Evolutionary conservation across 78 protist genomes (phyloP), one percentile per base, ranked within the genome.

Genomic region (Trichosphaerium sp.): DNA sequence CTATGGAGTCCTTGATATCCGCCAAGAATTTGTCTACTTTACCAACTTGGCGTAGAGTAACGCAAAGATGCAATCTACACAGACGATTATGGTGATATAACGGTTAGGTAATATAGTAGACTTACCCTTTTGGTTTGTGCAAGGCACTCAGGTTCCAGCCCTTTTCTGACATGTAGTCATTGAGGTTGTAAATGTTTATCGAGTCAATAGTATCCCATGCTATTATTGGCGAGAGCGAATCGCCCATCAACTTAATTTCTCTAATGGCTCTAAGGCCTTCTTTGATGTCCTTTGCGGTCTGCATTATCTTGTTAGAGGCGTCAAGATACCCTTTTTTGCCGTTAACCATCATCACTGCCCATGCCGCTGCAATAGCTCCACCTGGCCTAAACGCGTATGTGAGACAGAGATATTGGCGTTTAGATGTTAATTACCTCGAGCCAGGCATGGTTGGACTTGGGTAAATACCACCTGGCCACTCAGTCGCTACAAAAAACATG

Each of bases 381-480:
- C 88, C 88, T 0, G 84, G 75, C n/a, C n/a, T n/a, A n/a, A n/a
- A n/a, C n/a, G 11, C 88, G 80, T 6, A 52, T 28, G 73, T 74
- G 72, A 4, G 69, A 56, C 26, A 52, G 29, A 12, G 64, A 34
- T 18, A 21, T 18, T 21, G 18, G 49, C 49, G 49, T 15, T 44
- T 18, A 44, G 26, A 18, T 44, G 49, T 18, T 21, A 18, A 18
- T 15, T 18, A 18, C n/a, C n/a, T n/a, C n/a, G 18, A 18, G 15
- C 71, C 82, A 6, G 65, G 44, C 21, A 78, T n/a, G 44, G 74
- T 8, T 0, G 85, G 83, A 15, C 80, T 40, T 29, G 80, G 82
- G 29, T 83, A 83, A 56, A 78, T 47, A 21, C 89, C 84, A 26
- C 89, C 89, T 4, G 80, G 4, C 89, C 89, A 83, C 15, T 35